These are phyloP conservation scores for Helichrysum umbraculigerum DNA, from an alignment of 129 eudicot species.

Conservation along the genomic window DNA sequence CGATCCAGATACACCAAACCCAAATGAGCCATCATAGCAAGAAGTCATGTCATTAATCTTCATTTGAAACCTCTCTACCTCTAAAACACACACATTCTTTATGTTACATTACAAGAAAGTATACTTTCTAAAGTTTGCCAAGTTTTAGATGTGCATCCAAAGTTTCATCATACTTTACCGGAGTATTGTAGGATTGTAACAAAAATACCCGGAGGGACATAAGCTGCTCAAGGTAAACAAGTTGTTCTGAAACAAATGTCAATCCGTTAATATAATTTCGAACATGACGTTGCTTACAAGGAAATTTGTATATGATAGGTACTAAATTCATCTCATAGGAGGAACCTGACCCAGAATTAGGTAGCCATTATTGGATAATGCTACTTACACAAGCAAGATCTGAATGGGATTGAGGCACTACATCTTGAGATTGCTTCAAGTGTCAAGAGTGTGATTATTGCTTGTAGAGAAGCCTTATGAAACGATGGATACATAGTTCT, in stretches of 20 bases:
- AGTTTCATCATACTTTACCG: background rate
- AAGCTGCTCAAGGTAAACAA: constrained; percentile 11
- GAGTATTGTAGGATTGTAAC: constrained; percentile 23
- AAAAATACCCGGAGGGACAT: constrained; percentile 17
- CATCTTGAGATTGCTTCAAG: constrained; percentile 10
- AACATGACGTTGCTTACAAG: background rate
- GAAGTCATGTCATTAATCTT: constrained; percentile 21
- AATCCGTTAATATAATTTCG: background rate
- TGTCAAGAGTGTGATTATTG: background rate
- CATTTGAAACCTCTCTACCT: background rate
- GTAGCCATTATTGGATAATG: constrained; percentile 22
- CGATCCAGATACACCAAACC: constrained; percentile 21
- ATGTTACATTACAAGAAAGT: background rate
- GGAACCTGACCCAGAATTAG: constrained; percentile 24
- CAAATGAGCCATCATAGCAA: background rate
- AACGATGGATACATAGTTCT: constrained; percentile 20
- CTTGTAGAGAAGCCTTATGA: constrained; percentile 15
- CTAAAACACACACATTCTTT: background rate
- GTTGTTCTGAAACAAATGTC: background rate
- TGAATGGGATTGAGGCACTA: background rate
- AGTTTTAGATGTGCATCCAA: background rate
- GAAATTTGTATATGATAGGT: constrained; percentile 19
- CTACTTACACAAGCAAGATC: constrained; percentile 14
- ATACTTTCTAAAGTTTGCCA: background rate
- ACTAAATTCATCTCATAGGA: constrained; percentile 19